A percentile compares a stretch with the other conserved stretches of the same genome.
phyloP scores from a whole-genome alignment of 2,329 filamentous ascomycete genomes.

The Botrytis paeoniae region DNA sequence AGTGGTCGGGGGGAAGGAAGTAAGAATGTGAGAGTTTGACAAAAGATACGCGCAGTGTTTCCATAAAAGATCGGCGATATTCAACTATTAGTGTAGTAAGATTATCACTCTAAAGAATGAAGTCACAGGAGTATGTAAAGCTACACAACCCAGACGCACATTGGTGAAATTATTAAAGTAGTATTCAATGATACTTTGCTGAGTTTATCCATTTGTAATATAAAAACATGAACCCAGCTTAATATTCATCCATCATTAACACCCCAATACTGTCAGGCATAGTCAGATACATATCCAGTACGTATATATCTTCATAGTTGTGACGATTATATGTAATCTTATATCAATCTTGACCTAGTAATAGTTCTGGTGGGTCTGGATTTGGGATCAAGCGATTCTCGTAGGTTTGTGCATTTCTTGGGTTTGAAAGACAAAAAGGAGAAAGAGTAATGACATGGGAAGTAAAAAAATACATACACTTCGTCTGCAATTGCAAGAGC shows the following conservation, averaged over 20 bases:
- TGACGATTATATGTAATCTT: neutral
- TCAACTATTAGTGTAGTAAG: neutral
- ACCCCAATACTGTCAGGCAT: neutral
- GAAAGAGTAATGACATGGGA: neutral
- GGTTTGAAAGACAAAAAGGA: neutral
- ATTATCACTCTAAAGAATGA: neutral
- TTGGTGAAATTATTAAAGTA: neutral
- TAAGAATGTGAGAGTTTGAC: neutral
- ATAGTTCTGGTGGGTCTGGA: neutral
- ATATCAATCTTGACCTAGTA: neutral
- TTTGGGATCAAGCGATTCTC: neutral
- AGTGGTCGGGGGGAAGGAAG: neutral
- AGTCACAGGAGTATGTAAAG: neutral
- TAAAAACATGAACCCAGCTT: neutral
- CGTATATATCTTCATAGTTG: neutral
- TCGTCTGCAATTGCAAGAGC: neutral
- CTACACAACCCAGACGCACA: neutral
- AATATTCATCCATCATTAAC: neutral
- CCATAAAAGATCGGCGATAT: neutral
- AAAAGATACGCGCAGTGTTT: neutral
- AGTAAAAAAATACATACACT: neutral
- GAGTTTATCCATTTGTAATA: no score
- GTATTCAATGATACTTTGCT: neutral
- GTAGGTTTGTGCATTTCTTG: neutral
- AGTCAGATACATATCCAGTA: neutral